Conservation (phyloP, 257 asterid genomes). For the Solanum paucissectum region DNA sequence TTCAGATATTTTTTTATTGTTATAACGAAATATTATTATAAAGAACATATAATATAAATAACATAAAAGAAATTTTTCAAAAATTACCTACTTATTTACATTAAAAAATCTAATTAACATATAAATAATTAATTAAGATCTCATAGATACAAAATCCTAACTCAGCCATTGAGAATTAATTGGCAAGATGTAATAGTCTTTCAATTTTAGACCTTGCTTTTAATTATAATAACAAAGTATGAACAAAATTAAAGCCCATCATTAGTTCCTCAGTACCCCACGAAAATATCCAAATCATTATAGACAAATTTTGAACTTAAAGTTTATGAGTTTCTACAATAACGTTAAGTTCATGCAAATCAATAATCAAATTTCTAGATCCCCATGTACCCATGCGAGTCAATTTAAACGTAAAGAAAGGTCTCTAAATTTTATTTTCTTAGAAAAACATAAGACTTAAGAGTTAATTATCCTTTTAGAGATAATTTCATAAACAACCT, state of each 20-base stretch:
- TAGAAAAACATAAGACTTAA: background rate
- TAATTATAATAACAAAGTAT: background rate
- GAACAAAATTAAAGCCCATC: background rate
- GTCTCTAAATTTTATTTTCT: background rate
- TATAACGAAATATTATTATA: background rate
- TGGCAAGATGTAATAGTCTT: background rate
- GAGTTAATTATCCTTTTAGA: background rate
- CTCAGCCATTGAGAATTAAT: fast-evolving
- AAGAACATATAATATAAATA: no score
- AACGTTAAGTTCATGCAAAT: background rate
- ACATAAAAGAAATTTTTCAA: no score
- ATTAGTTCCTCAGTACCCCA: background rate
- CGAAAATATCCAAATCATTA: background rate
- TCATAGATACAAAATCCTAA: no score
- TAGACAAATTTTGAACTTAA: background rate
- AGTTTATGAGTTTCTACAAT: no score
- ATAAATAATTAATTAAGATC: no score
- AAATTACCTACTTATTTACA: background rate
- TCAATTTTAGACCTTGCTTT: no score
- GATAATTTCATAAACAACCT: background rate
- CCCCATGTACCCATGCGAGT: background rate
- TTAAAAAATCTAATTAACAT: no score
- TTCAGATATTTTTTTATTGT: background rate
- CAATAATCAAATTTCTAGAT: background rate
- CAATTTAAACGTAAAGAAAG: no score